Evolutionary conservation across 371 early-diverging fungal genomes (phyloP).

Genomic region (Mortierella sp.): DNA sequence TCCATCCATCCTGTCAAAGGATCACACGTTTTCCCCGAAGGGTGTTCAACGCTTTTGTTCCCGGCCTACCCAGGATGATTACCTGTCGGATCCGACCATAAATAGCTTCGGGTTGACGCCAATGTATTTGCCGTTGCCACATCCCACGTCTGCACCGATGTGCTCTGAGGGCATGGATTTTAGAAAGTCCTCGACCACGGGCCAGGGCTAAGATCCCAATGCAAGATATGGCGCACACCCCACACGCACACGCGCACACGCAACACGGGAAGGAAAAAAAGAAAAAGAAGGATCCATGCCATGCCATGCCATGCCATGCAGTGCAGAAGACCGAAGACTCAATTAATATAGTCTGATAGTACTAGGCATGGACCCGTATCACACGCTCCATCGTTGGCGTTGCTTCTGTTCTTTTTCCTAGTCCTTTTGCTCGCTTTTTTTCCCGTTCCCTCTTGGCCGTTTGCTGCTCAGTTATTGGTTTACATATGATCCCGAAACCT

Average conservation of each 20-base stretch:
- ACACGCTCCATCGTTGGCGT: background rate
- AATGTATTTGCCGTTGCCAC: conserved; percentile 98
- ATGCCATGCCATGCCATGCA: no score
- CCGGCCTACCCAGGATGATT: conserved; percentile 13
- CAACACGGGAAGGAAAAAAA: background rate
- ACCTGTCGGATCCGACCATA: conserved; percentile 90
- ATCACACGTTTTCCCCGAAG: no score
- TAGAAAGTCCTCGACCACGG: conserved; percentile 91
- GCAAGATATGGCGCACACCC: no score
- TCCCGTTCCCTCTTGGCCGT: background rate
- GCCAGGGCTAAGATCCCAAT: conserved; percentile 83
- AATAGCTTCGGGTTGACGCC: conserved; percentile 81
- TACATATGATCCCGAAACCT: conserved; percentile 8
- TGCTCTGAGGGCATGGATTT: conserved; percentile 68
- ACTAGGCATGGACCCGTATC: background rate
- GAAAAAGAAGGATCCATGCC: no score
- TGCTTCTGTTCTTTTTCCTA: no score
- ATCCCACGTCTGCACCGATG: conserved; percentile 94
- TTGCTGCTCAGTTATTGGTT: background rate
- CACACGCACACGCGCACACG: no score
- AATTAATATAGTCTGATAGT: background rate
- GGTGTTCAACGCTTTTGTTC: background rate
- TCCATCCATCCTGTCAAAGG: background rate
- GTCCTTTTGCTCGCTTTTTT: background rate
- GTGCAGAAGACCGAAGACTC: background rate